Evolutionary conservation across 108 stramenopile species (phyloP).

Genomic region (Nannochloropsis granulata): DNA sequence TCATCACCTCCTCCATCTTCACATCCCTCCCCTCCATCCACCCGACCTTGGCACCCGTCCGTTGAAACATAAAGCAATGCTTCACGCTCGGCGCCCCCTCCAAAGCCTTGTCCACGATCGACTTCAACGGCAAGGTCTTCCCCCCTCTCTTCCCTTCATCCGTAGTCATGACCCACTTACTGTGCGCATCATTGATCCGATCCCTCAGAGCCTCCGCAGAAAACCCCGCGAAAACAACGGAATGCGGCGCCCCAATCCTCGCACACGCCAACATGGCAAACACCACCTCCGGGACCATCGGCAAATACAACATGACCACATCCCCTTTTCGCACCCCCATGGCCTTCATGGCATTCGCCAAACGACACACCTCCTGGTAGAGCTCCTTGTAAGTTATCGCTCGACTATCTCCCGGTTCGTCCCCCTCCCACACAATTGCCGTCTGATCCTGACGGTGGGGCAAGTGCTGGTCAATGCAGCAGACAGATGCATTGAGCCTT

Average conservation of each 20-base stretch:
- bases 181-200: constrained; percentile 63
- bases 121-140: constrained; percentile 48
- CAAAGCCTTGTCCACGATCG: constrained; percentile 69
- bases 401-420: constrained; percentile 58
- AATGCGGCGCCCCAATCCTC: constrained; percentile 87
- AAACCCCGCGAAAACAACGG: constrained; percentile 96
- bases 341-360: constrained; percentile 73
- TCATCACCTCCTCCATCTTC: constrained; percentile 61
- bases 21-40: constrained; percentile 44
- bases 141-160: constrained; percentile 61
- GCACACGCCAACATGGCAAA: constrained; percentile 96
- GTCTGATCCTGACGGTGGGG: constrained; percentile 46
- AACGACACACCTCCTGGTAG: constrained; percentile 50
- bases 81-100: constrained; percentile 49
- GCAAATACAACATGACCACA: constrained; percentile 94
- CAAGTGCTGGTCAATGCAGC: constrained; percentile 51
- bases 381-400: constrained; percentile 56
- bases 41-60: constrained; percentile 35
- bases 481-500: constrained; percentile 51
- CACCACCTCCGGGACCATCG: constrained; percentile 91
- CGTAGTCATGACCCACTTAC: constrained; percentile 65
- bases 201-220: constrained; percentile 73
- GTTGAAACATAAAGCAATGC: constrained; percentile 71
- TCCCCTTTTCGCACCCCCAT: constrained; percentile 59
- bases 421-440: constrained; percentile 68